Evolutionary conservation across 768 basidiomycete species (phyloP), one percentile per base, ranked within the genome.

Genomic region (Podaxis mareebaensis): DNA sequence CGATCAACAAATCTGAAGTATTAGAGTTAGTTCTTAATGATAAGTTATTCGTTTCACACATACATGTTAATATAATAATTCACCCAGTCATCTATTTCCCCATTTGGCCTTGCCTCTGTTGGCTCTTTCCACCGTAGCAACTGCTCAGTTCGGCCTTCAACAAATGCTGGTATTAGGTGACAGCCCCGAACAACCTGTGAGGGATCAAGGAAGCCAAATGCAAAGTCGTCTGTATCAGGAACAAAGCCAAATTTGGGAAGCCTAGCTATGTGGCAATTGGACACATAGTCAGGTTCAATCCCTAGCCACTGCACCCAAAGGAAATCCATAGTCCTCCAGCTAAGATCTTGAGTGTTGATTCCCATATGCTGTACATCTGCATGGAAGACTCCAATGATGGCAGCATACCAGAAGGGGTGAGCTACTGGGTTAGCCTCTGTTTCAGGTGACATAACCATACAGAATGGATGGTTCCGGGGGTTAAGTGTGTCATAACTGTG

Each of bases 231-330:
- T 0, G 53, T 57, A 2, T 65, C 62, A 4, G 64, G 65, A 8
- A 76, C 61, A 68, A 81, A 85, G 0, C 74, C 74, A 26, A 85
- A 51, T 5, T 74, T 69, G n/a, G 76, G 79, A 0, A 83, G 70
- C 0, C 68, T 67, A 10, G 73, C 68, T 0, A 63, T 46, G 0
- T 66, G 64, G 60, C 73, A 75, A 0, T 81, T 76, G 22, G 65
- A 68, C 4, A 54, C 30, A 59, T 67, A 71, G 5, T 52, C 59
- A 0, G 64, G 67, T 33, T 81, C 76, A 0, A 63, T 48, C 0
- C 73, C 73, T 40, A 79, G 15, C 22, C 22, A 22, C 22, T 22
- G 22, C 22, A 22, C 22, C 22, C 22, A 22, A 22, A 22, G 22
- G 22, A 84, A 75, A 1, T 80, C 72, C 68, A 83, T 75, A 11